Evolutionary conservation across 208 protist genomes (phyloP).

Genomic region (Wallacemonas sp.): DNA sequence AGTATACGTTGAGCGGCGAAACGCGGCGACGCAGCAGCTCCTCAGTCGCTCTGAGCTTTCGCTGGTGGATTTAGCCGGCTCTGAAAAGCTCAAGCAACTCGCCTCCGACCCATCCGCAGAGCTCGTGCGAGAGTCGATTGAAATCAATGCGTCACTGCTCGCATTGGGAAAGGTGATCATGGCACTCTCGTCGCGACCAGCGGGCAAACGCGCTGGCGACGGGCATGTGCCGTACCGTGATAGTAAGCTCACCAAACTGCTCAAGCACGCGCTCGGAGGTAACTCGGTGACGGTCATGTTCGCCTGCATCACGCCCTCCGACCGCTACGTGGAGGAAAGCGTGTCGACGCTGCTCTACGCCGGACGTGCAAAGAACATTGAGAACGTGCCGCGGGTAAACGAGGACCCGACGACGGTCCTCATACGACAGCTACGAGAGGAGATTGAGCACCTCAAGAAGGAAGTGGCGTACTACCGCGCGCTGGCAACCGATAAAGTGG

Average conservation of each 20-base stretch:
- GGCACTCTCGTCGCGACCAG: slow-evolving; percentile 36
- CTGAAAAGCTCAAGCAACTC: slow-evolving; percentile 79
- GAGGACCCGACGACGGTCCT: slow-evolving; percentile 73
- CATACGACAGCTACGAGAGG: slow-evolving; percentile 65
- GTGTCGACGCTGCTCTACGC: slow-evolving; percentile 92
- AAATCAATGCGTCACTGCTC: slow-evolving; percentile 93
- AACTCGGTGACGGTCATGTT: slow-evolving; percentile 87
- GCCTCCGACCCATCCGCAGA: slow-evolving; percentile 42
- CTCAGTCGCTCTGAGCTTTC: slow-evolving; percentile 68
- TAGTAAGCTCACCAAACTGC: slow-evolving; percentile 87
- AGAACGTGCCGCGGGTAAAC: slow-evolving; percentile 82
- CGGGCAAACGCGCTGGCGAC: neutral
- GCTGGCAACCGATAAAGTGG: slow-evolving; percentile 31
- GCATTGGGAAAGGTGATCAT: slow-evolving; percentile 92
- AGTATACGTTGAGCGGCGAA: slow-evolving; percentile 69
- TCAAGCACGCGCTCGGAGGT: slow-evolving; percentile 84
- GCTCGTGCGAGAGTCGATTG: slow-evolving; percentile 84
- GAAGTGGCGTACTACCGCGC: slow-evolving; percentile 78
- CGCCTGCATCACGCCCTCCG: slow-evolving; percentile 84
- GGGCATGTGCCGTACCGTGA: slow-evolving; percentile 91
- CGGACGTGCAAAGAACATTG: slow-evolving; percentile 83
- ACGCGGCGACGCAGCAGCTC: slow-evolving; percentile 32
- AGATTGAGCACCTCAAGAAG: slow-evolving; percentile 74
- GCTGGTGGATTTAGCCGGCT: slow-evolving; percentile 92
- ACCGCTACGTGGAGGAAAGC: slow-evolving; percentile 86